These are phyloP conservation scores for Colletotrichum falcatum DNA, from an alignment of 2,329 filamentous ascomycete species.

Conservation along the genomic window DNA sequence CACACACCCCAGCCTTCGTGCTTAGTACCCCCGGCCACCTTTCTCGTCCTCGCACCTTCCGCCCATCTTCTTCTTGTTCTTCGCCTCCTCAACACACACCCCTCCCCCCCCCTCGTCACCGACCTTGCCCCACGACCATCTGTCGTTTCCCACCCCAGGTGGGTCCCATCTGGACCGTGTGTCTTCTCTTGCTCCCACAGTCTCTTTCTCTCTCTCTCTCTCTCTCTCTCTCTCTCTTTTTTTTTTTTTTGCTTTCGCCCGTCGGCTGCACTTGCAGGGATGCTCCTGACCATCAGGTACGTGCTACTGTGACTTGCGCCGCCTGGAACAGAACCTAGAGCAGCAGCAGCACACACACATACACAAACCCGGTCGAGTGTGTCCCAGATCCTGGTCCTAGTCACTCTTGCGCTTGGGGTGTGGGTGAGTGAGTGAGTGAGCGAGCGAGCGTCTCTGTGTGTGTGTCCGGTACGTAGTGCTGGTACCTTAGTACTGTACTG, in stretches of 20 bases:
- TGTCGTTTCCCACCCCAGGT: not conserved
- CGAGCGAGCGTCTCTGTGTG: too few species aligned
- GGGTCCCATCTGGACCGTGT: not conserved
- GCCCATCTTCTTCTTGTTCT: not conserved
- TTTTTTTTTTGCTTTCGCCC: constrained; percentile 9
- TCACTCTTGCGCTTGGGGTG: constrained; percentile 16
- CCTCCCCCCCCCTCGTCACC: not conserved
- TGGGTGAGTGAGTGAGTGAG: not conserved
- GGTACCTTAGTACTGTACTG: too few species aligned
- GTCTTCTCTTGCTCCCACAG: not conserved
- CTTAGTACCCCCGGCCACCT: constrained; percentile 17
- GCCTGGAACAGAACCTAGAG: constrained; percentile 29
- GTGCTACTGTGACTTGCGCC: constrained; percentile 37
- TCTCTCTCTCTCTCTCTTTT: not conserved
- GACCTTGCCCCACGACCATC: not conserved
- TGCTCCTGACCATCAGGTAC: constrained; percentile 40
- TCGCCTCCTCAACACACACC: constrained; percentile 10
- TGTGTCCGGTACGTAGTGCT: not conserved
- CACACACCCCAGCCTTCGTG: constrained; percentile 6
- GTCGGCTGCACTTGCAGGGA: constrained; percentile 28
- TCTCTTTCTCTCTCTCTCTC: not conserved
- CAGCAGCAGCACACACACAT: not conserved
- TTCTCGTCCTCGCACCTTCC: constrained; percentile 13
- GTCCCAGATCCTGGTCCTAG: constrained; percentile 16
- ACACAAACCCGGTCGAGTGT: not conserved